phyloP scores from a whole-genome alignment of 2,329 filamentous ascomycete species.

The Drechslera avenae region DNA sequence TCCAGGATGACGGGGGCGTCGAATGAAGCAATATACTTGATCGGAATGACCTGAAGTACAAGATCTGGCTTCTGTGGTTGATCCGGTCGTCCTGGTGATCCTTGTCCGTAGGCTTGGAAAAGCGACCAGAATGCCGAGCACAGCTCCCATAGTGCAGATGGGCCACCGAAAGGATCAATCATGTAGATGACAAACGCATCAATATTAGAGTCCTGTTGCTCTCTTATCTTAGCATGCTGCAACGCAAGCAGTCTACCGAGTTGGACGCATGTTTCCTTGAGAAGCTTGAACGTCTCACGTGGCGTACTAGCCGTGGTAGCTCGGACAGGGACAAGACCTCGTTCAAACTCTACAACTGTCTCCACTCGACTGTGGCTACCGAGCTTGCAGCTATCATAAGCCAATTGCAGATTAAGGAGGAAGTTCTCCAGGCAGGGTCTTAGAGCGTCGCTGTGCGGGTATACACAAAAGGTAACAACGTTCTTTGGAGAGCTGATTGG shows the following conservation, averaged over 20 bases:
- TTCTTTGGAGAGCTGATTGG: slow-evolving; percentile 75
- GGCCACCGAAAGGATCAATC: slow-evolving; percentile 69
- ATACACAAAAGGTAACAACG: slow-evolving; percentile 71
- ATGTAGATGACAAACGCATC: slow-evolving; percentile 72
- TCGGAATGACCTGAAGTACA: slow-evolving; percentile 77
- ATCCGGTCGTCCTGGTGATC: slow-evolving; percentile 52
- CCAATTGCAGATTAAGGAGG: slow-evolving; percentile 68
- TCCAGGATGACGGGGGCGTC: slow-evolving; percentile 67
- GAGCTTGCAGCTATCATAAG: slow-evolving; percentile 75
- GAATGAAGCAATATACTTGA: slow-evolving; percentile 68
- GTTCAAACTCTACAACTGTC: slow-evolving; percentile 46
- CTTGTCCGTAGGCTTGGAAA: slow-evolving; percentile 65
- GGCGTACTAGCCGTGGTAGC: slow-evolving; percentile 21
- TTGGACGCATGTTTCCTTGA: slow-evolving; percentile 46
- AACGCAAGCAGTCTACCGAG: slow-evolving; percentile 50
- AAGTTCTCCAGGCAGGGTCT: slow-evolving; percentile 66
- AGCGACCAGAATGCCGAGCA: slow-evolving; percentile 76
- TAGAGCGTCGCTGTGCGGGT: slow-evolving; percentile 69
- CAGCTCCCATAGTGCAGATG: slow-evolving; percentile 66
- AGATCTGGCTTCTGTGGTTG: slow-evolving; percentile 59
- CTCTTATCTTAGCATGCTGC: slow-evolving; percentile 42
- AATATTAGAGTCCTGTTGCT: slow-evolving; percentile 57
- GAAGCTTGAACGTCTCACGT: slow-evolving; percentile 35
- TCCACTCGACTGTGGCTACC: slow-evolving; percentile 63
- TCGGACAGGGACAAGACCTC: slow-evolving; percentile 42